phyloP scores from a whole-genome alignment of 2,329 filamentous ascomycete genomes.

The Orbilia brochopaga region DNA sequence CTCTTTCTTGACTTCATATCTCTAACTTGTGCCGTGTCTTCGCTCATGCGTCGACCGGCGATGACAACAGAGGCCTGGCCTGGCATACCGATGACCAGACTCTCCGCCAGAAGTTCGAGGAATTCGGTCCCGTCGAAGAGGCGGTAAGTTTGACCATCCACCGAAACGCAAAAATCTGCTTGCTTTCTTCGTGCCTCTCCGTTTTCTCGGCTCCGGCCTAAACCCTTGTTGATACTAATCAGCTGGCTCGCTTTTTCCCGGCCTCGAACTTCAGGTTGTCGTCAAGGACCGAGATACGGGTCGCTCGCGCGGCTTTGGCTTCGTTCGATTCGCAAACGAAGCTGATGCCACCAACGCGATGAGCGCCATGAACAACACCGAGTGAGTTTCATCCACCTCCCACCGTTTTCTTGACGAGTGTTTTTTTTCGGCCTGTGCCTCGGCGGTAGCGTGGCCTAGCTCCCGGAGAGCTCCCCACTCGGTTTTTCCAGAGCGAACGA shows the following conservation, averaged over 20 bases:
- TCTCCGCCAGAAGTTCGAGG: slow-evolving; percentile 87
- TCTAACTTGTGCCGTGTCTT: slow-evolving; percentile 43
- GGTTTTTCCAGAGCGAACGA: slow-evolving; percentile 24
- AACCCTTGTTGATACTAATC: slow-evolving; percentile 50
- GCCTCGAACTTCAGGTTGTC: slow-evolving; percentile 70
- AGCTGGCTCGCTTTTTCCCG: slow-evolving; percentile 52
- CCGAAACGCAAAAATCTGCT: slow-evolving; percentile 42
- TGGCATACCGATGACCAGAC: slow-evolving; percentile 95
- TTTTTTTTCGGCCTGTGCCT: slow-evolving; percentile 6
- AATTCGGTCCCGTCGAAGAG: slow-evolving; percentile 90
- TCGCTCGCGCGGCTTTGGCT: slow-evolving; percentile 94
- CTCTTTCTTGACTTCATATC: slow-evolving; percentile 17
- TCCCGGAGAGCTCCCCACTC: slow-evolving; percentile 50
- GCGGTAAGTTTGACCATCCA: slow-evolving; percentile 71
- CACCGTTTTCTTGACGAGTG: slow-evolving; percentile 15
- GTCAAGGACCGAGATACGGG: slow-evolving; percentile 97
- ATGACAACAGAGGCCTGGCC: slow-evolving; percentile 77
- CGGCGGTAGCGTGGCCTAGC: slow-evolving; percentile 43
- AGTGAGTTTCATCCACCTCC: slow-evolving; percentile 67
- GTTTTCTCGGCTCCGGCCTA: slow-evolving; percentile 48
- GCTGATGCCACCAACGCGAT: slow-evolving; percentile 73
- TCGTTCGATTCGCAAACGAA: slow-evolving; percentile 84
- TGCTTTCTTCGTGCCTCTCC: neutral
- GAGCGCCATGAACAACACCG: slow-evolving; percentile 79
- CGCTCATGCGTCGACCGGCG: slow-evolving; percentile 6